Evolutionary conservation across 805 yeast species (phyloP).

Genomic region (Starmera caribaea): DNA sequence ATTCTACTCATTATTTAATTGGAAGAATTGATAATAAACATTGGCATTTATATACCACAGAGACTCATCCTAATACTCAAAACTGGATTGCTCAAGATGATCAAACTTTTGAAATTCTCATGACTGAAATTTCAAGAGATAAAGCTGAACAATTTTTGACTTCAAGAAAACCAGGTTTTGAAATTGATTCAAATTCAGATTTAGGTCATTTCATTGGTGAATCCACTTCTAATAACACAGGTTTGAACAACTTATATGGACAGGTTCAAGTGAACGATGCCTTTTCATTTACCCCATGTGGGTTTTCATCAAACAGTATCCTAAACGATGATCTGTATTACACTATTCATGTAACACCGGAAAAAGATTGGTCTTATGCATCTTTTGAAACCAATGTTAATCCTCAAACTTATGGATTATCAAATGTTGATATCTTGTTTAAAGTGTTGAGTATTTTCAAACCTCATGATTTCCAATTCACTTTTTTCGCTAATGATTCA

Average conservation of each 20-base stretch:
- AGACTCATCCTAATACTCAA: constrained; percentile 17
- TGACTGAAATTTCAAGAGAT: constrained; percentile 69
- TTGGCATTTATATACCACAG: constrained; percentile 81
- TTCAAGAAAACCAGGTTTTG: constrained; percentile 30
- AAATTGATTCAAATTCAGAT: constrained; percentile 40
- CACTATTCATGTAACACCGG: constrained; percentile 93
- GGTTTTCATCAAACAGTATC: constrained; percentile 83
- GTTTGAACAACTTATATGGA: constrained; percentile 52
- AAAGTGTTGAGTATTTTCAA: constrained; percentile 55
- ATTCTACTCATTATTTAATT: constrained; percentile 61
- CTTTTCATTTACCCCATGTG: constrained; percentile 89
- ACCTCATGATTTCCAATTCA: constrained; percentile 68
- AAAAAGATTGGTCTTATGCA: constrained; percentile 89
- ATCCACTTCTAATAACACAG: constrained; percentile 52
- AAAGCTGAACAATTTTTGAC: constrained; percentile 52
- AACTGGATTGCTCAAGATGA: constrained; percentile 25
- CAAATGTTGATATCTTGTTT: constrained; percentile 45
- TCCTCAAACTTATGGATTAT: constrained; percentile 24
- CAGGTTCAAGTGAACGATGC: constrained; percentile 59
- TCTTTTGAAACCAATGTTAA: constrained; percentile 88
- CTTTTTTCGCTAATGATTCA: constrained; percentile 30
- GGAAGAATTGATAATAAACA: constrained; percentile 78
- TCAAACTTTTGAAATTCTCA: constrained; percentile 80
- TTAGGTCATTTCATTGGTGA: constrained; percentile 81
- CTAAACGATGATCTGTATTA: constrained; percentile 55